Percentiles rank a stretch among this genome's conserved stretches.
These are phyloP conservation scores for Chlorella sp. DNA, from an alignment of 139 green algal species.

Conservation along the genomic window DNA sequence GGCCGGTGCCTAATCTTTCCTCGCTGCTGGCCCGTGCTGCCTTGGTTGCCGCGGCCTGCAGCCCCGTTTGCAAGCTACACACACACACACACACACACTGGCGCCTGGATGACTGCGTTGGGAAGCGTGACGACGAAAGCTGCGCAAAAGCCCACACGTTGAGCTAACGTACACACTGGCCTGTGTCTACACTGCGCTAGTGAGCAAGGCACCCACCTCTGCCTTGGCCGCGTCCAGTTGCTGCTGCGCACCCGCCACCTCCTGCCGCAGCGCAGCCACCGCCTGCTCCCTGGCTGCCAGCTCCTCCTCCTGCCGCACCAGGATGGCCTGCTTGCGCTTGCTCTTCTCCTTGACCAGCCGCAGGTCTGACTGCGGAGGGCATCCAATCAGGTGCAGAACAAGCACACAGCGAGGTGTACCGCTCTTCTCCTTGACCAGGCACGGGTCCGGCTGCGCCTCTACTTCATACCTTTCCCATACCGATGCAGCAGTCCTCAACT, in stretches of 20 bases:
- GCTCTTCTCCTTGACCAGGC: constrained; percentile 61
- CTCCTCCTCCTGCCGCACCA: constrained; percentile 77
- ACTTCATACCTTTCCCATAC: background rate
- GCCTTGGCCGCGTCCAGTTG: background rate
- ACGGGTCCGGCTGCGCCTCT: constrained; percentile 51
- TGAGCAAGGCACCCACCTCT: background rate
- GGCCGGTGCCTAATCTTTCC: no score
- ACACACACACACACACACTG: no score
- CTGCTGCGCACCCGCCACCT: background rate
- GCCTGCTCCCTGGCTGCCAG: constrained; percentile 43
- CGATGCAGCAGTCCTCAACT: no score
- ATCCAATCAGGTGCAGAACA: background rate
- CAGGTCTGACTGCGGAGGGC: constrained; percentile 51
- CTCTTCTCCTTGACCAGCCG: constrained; percentile 59
- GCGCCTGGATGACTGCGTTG: no score
- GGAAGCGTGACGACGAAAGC: no score
- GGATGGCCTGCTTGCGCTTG: constrained; percentile 66
- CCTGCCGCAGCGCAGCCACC: constrained; percentile 4
- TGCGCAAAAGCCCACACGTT: no score
- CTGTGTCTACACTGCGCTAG: background rate
- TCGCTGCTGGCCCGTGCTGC: no score
- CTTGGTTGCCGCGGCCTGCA: no score
- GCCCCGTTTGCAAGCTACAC: no score
- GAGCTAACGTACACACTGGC: no score
- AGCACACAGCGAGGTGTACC: no score